These are phyloP conservation scores for Emmonsiellopsis sp. DNA, from an alignment of 2,329 filamentous ascomycete genomes.

Conservation along the genomic window DNA sequence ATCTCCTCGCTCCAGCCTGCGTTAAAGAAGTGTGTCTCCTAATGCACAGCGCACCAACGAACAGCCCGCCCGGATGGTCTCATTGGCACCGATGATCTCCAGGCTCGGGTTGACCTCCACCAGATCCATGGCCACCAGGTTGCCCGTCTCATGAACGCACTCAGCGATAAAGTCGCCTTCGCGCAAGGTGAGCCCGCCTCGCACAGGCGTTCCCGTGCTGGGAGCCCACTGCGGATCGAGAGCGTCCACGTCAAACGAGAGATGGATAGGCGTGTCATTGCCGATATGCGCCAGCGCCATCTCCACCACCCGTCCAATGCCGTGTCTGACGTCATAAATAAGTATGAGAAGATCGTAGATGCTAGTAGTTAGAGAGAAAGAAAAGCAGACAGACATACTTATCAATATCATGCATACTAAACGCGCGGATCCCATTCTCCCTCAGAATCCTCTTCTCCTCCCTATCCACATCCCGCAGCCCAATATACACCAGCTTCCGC, in stretches of 20 bases:
- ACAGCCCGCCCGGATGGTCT: constrained; percentile 85
- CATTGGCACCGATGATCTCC: constrained; percentile 60
- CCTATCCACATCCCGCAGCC: constrained; percentile 82
- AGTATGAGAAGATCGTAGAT: background rate
- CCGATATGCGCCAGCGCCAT: constrained; percentile 98
- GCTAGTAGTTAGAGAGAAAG: background rate
- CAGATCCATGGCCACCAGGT: constrained; percentile 68
- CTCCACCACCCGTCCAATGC: constrained; percentile 92
- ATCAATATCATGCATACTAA: constrained; percentile 98
- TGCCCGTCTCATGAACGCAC: constrained; percentile 70
- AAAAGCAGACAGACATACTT: constrained; percentile 43
- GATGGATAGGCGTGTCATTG: constrained; percentile 86
- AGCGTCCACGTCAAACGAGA: constrained; percentile 95
- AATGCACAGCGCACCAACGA: constrained; percentile 85
- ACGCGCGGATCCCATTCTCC: constrained; percentile 86
- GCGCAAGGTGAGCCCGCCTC: constrained; percentile 83
- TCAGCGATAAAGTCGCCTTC: constrained; percentile 98
- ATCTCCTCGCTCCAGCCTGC: constrained; percentile 2
- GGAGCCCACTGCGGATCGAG: constrained; percentile 94
- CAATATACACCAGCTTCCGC: constrained; percentile 93
- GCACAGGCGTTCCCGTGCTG: constrained; percentile 87
- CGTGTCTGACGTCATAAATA: constrained; percentile 49
- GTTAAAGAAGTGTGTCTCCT: constrained; percentile 77
- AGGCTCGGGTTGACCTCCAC: constrained; percentile 74
- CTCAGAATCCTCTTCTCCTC: constrained; percentile 87